phyloP scores from a whole-genome alignment of 306 rosid genomes.

The Cicer judaicum region DNA sequence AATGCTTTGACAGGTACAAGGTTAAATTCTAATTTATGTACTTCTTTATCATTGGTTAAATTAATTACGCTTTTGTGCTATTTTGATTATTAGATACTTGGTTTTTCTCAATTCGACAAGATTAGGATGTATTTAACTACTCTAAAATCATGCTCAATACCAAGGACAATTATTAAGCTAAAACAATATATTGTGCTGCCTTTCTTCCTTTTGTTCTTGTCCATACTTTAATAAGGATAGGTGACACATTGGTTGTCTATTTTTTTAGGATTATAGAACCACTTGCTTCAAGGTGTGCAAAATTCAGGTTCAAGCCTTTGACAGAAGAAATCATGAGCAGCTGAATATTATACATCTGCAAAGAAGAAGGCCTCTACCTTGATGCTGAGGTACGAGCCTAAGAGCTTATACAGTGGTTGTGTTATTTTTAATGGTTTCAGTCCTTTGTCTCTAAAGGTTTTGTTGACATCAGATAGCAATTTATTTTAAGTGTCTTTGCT shows the following conservation, averaged over 20 bases:
- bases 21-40: not conserved
- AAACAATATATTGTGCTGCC: not conserved
- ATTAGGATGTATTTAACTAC: not conserved
- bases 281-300: constrained; percentile 96
- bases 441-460: constrained; percentile 24
- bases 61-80: not conserved
- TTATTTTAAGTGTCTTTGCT: constrained; percentile 23
- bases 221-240: constrained; percentile 14
- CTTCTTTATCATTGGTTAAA: constrained; percentile 6
- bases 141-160: not conserved
- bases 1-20: not conserved
- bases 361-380: constrained; percentile 84
- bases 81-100: not conserved
- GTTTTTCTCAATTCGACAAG: not conserved
- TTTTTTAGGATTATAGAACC: constrained; percentile 90
- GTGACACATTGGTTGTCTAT: constrained; percentile 20
- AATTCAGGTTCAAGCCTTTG: constrained; percentile 97
- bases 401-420: constrained; percentile 10
- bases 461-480: constrained; percentile 11
- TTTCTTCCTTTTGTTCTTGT: constrained; percentile 10
- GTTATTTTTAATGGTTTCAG: constrained; percentile 17
- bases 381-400: constrained; percentile 70
- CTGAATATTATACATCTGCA: constrained; percentile 72
- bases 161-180: constrained; percentile 16
- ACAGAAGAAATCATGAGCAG: constrained; percentile 83